These are phyloP conservation scores for Fraxinus greggii DNA, from an alignment of 305 asterid species.

Conservation along the genomic window DNA sequence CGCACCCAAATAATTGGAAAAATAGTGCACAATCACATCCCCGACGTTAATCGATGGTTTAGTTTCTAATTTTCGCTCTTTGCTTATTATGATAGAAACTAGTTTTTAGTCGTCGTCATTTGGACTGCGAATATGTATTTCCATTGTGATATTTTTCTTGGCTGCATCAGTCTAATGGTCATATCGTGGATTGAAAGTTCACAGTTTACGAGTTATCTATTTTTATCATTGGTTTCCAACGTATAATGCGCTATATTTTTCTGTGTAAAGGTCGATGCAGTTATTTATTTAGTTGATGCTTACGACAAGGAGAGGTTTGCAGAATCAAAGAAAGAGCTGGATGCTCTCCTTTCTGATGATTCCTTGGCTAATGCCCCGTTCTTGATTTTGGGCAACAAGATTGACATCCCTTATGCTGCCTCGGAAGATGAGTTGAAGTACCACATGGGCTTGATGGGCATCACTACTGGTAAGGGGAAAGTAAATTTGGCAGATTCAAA, in stretches of 20 bases:
- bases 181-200: neutral
- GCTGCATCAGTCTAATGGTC: neutral
- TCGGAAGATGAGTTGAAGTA: conserved; percentile 48
- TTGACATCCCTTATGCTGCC: conserved; percentile 55
- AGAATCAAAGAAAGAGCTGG: conserved; percentile 51
- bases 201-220: neutral
- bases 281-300: conserved; percentile 51
- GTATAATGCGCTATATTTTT: neutral
- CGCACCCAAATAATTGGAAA: neutral
- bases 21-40: neutral
- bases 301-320: conserved; percentile 51
- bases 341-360: conserved; percentile 53
- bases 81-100: neutral
- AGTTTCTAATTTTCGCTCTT: neutral
- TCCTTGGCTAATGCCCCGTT: conserved; percentile 48
- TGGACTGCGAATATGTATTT: neutral
- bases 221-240: neutral
- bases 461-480: conserved; percentile 51
- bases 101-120: neutral
- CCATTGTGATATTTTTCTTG: neutral
- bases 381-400: conserved; percentile 55
- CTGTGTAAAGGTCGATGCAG: conserved; percentile 48
- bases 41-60: neutral
- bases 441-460: conserved; percentile 42
- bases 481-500: conserved; percentile 41